Percentiles rank a stretch among this genome's conserved stretches.
Conservation (phyloP, 2,329 filamentous ascomycete genomes). For the Paraconiothyrium sp. region DNA sequence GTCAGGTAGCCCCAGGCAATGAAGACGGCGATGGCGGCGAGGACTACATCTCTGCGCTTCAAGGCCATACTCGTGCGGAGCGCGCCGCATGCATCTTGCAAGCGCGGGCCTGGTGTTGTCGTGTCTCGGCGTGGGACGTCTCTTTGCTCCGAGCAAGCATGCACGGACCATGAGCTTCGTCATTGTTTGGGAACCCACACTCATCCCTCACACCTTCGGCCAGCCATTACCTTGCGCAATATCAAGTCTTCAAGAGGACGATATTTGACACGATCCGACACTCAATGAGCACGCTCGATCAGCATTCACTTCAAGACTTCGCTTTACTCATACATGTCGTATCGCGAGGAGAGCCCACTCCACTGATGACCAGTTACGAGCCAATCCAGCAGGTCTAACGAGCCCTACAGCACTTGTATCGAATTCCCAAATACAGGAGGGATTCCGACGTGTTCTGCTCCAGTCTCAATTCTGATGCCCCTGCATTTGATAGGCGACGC, state of each 20-base stretch:
- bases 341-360: not conserved
- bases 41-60: slow-evolving; percentile 73
- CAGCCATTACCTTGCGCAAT: too few species aligned
- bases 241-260: too few species aligned
- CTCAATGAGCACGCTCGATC: too few species aligned
- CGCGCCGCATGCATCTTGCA: slow-evolving; percentile 49
- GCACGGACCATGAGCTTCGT: slow-evolving; percentile 9
- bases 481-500: slow-evolving; percentile 5
- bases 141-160: slow-evolving; percentile 8
- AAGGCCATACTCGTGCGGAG: slow-evolving; percentile 70
- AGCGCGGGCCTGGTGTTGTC: slow-evolving; percentile 3
- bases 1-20: slow-evolving; percentile 88
- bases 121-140: slow-evolving; percentile 4
- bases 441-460: not conserved
- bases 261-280: too few species aligned
- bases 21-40: slow-evolving; percentile 75
- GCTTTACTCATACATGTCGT: not conserved
- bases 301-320: not conserved
- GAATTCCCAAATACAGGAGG: not conserved
- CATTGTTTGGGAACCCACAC: not conserved
- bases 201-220: too few species aligned
- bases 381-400: not conserved
- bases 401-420: not conserved
- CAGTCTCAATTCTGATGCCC: not conserved
- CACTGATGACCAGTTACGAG: not conserved